Percentiles rank a stretch among this genome's conserved stretches.
Evolutionary conservation across 2,329 filamentous ascomycete genomes (phyloP).

Genomic region (Aspergillus latus): DNA sequence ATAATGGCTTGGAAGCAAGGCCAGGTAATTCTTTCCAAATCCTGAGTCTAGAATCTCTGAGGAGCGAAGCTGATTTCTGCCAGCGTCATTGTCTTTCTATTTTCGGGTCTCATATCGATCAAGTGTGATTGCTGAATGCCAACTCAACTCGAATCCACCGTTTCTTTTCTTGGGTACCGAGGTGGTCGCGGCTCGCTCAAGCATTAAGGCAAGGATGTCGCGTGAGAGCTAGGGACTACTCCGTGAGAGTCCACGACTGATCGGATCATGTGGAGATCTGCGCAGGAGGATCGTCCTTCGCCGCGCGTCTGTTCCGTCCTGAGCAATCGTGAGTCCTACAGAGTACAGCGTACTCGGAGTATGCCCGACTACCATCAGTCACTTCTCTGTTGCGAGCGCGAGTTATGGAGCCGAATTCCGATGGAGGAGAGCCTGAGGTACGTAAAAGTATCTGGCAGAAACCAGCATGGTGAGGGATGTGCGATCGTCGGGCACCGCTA

Average conservation of each 20-base stretch:
- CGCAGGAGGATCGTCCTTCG: constrained; percentile 21
- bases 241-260: neutral
- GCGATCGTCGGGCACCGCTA: constrained; percentile 1
- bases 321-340: neutral
- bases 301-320: constrained; percentile 19
- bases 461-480: neutral
- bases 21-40: no score
- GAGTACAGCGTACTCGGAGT: no score
- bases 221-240: neutral
- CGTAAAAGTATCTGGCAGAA: neutral
- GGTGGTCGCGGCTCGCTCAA: neutral
- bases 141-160: neutral
- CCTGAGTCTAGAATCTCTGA: neutral
- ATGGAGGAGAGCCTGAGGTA: neutral
- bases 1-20: neutral
- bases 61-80: neutral
- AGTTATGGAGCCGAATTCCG: neutral
- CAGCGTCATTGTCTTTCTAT: neutral
- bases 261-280: constrained; percentile 9
- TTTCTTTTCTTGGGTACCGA: neutral
- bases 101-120: neutral
- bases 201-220: neutral
- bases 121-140: neutral
- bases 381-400: neutral
- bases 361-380: neutral